Evolutionary conservation across 495 filamentous ascomycete genomes (phyloP).

Genomic region (Aspergillus coremiiformis): DNA sequence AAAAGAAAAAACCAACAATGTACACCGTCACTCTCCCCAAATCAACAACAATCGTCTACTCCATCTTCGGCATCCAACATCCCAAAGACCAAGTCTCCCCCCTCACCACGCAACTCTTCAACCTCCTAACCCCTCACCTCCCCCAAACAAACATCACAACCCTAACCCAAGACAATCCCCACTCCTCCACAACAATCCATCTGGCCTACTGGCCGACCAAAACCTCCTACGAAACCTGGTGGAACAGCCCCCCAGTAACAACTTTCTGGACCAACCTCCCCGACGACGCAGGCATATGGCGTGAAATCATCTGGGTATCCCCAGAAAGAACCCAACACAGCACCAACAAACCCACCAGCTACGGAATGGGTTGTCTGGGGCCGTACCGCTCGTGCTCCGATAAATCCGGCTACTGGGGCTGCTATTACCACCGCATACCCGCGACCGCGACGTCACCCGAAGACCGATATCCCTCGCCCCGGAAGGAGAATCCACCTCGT

Average conservation of each 20-base stretch:
- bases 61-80: slow-evolving; percentile 15
- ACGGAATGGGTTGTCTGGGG: slow-evolving; percentile 15
- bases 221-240: slow-evolving; percentile 11
- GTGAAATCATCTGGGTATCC: slow-evolving; percentile 20
- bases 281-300: slow-evolving; percentile 21
- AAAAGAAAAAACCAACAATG: not conserved
- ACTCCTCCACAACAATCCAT: slow-evolving; percentile 4
- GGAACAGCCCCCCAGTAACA: slow-evolving; percentile 6
- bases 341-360: slow-evolving; percentile 9
- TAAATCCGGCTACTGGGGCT: slow-evolving; percentile 30
- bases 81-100: not conserved
- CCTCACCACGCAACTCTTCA: not conserved
- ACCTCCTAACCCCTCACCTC: slow-evolving; percentile 1
- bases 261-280: slow-evolving; percentile 22
- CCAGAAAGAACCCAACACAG: slow-evolving; percentile 14
- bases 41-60: slow-evolving; percentile 3
- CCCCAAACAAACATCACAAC: not conserved
- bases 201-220: slow-evolving; percentile 15
- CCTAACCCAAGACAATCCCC: slow-evolving; percentile 8
- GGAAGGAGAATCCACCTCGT: not conserved
- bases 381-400: slow-evolving; percentile 6
- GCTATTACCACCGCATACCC: slow-evolving; percentile 19
- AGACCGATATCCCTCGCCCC: too few relatives aligned
- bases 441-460: not conserved
- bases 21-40: not conserved